These are phyloP conservation scores for Acephala macrosclerotiorum DNA, from an alignment of 2,329 filamentous ascomycete genomes.

Conservation along the genomic window DNA sequence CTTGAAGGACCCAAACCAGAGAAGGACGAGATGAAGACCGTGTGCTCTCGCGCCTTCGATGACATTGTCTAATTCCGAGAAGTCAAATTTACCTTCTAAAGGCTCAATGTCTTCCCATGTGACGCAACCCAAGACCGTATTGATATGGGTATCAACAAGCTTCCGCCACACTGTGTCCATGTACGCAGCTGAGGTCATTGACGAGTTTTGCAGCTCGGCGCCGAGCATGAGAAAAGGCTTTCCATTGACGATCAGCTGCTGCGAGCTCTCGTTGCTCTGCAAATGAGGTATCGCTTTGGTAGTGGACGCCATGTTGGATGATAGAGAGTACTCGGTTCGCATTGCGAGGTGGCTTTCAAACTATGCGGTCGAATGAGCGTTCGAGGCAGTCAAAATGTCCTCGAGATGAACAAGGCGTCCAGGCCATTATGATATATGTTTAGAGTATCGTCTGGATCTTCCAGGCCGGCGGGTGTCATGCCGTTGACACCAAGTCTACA, in stretches of 20 bases:
- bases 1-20: constrained; percentile 58
- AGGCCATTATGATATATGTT: constrained; percentile 12
- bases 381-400: not conserved
- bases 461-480: not conserved
- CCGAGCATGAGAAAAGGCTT: constrained; percentile 53
- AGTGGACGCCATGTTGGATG: constrained; percentile 14
- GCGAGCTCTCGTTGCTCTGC: constrained; percentile 17
- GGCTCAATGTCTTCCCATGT: constrained; percentile 57
- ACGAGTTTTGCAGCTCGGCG: constrained; percentile 57
- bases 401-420: not conserved
- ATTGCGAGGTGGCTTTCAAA: not conserved
- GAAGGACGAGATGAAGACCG: constrained; percentile 49
- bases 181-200: constrained; percentile 51
- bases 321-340: constrained; percentile 9
- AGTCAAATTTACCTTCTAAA: constrained; percentile 51
- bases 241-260: constrained; percentile 53
- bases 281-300: constrained; percentile 12
- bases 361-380: not conserved
- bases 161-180: constrained; percentile 54
- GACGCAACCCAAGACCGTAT: constrained; percentile 53
- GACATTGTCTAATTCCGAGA: constrained; percentile 50
- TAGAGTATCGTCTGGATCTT: not conserved
- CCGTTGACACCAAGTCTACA: not conserved
- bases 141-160: constrained; percentile 50
- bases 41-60: constrained; percentile 48